phyloP scores from a whole-genome alignment of 345 rosid genomes.

The Limnanthes douglasii region DNA sequence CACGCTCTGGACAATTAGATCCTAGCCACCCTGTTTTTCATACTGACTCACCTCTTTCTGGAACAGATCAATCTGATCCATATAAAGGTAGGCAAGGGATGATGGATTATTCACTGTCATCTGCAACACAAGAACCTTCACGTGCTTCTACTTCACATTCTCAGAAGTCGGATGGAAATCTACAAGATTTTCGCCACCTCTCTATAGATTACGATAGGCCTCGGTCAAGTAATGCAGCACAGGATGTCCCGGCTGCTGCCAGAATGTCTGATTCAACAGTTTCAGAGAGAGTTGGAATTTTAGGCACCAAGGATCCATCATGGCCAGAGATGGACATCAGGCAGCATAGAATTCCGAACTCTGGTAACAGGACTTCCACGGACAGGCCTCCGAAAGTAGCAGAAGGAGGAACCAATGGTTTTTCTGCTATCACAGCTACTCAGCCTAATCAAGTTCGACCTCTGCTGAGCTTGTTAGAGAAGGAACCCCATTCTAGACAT shows the following conservation, averaged over 20 bases:
- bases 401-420: constrained; percentile 52
- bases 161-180: constrained; percentile 54
- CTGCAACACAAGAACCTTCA: constrained; percentile 41
- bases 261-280: constrained; percentile 22
- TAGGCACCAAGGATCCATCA: constrained; percentile 14
- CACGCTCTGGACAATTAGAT: constrained; percentile 70
- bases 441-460: constrained; percentile 89
- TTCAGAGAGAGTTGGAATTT: constrained; percentile 21
- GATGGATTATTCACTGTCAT: constrained; percentile 26
- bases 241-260: constrained; percentile 26
- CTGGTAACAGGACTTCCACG: constrained; percentile 43
- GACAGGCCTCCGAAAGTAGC: constrained; percentile 62
- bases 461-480: constrained; percentile 92
- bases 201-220: constrained; percentile 42
- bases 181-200: constrained; percentile 29
- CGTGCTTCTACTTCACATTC: constrained; percentile 57
- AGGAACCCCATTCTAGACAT: constrained; percentile 86
- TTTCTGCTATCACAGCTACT: constrained; percentile 20
- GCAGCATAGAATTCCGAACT: constrained; percentile 30
- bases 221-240: constrained; percentile 37
- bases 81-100: constrained; percentile 41
- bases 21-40: constrained; percentile 48
- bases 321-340: constrained; percentile 41
- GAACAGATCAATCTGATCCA: constrained; percentile 48
- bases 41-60: constrained; percentile 32